Evolutionary conservation across 78 protist genomes (phyloP).

Genomic region (Pigoraptor vietnamica): DNA sequence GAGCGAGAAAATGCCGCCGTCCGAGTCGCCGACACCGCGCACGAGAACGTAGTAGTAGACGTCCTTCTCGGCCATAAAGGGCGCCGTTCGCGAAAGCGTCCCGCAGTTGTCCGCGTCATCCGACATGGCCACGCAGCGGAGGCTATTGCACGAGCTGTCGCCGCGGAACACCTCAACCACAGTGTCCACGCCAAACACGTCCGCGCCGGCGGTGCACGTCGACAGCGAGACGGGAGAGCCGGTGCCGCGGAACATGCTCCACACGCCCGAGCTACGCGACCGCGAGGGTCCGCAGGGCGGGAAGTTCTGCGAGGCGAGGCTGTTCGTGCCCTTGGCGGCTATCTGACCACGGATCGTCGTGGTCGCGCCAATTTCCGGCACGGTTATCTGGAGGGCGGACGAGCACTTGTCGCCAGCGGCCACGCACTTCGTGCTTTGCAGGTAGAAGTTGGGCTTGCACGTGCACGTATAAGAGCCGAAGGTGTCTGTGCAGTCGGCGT

Average conservation of each 20-base stretch:
- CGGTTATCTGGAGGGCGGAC: not conserved
- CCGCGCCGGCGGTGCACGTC: not conserved
- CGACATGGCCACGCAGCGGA: not conserved
- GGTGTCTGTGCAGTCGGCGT: conserved; percentile 1
- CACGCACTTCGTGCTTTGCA: not conserved
- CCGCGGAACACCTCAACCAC: not conserved
- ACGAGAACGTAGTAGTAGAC: not conserved
- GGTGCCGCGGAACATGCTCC: not conserved
- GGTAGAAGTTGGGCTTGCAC: not conserved
- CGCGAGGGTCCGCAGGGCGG: not conserved
- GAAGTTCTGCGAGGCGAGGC: too few relatives aligned
- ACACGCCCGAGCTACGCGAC: not conserved
- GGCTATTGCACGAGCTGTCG: not conserved
- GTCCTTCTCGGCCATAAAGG: not conserved
- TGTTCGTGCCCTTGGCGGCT: too few relatives aligned
- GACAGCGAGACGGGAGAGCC: not conserved
- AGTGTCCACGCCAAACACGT: not conserved
- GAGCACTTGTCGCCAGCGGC: not conserved
- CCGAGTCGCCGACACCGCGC: not conserved
- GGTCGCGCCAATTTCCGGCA: not conserved
- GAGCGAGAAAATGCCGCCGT: not conserved
- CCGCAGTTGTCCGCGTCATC: not conserved
- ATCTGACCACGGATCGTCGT: not conserved
- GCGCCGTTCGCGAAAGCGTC: not conserved
- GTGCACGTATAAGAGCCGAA: not conserved